Evolutionary conservation across 1,284 basidiomycete genomes (phyloP).

Genomic region (Austroboletus olivaceoglutinosus): DNA sequence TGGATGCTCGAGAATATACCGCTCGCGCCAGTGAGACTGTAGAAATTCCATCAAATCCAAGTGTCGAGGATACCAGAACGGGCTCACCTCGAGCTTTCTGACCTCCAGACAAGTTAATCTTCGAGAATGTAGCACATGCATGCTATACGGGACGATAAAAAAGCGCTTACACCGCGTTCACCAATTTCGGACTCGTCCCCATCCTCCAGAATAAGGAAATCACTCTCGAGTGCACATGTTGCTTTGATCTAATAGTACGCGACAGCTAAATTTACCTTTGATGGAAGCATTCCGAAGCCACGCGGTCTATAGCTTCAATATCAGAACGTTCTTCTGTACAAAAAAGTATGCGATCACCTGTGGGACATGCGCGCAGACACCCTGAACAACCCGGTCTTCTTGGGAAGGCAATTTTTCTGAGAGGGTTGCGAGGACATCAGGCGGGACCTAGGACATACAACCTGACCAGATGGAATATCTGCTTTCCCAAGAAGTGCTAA

Average conservation of each 20-base stretch:
- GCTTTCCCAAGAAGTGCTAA: slow-evolving; percentile 87
- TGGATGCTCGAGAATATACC: slow-evolving; percentile 87
- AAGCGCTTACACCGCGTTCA: slow-evolving; percentile 66
- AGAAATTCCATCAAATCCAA: not conserved
- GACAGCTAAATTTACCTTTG: slow-evolving; percentile 49
- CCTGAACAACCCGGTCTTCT: slow-evolving; percentile 74
- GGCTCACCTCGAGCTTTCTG: slow-evolving; percentile 85
- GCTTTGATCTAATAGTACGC: slow-evolving; percentile 24
- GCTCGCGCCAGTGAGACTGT: slow-evolving; percentile 90
- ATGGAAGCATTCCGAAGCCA: slow-evolving; percentile 94
- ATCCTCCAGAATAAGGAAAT: slow-evolving; percentile 90
- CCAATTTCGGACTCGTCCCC: slow-evolving; percentile 93
- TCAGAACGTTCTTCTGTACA: not conserved
- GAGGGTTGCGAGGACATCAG: slow-evolving; percentile 70
- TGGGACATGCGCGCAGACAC: slow-evolving; percentile 90
- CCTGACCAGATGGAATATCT: slow-evolving; percentile 77
- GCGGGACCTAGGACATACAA: slow-evolving; percentile 81
- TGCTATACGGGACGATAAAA: not conserved
- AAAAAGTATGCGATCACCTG: slow-evolving; percentile 49
- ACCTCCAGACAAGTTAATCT: slow-evolving; percentile 90
- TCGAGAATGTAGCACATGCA: slow-evolving; percentile 1
- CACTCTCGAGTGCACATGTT: slow-evolving; percentile 71
- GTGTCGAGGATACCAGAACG: not conserved
- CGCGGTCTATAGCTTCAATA: slow-evolving; percentile 42
- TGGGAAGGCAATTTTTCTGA: slow-evolving; percentile 38